These are phyloP conservation scores for Fusarium annulatum DNA, from an alignment of 2,329 filamentous ascomycete genomes.

Conservation along the genomic window DNA sequence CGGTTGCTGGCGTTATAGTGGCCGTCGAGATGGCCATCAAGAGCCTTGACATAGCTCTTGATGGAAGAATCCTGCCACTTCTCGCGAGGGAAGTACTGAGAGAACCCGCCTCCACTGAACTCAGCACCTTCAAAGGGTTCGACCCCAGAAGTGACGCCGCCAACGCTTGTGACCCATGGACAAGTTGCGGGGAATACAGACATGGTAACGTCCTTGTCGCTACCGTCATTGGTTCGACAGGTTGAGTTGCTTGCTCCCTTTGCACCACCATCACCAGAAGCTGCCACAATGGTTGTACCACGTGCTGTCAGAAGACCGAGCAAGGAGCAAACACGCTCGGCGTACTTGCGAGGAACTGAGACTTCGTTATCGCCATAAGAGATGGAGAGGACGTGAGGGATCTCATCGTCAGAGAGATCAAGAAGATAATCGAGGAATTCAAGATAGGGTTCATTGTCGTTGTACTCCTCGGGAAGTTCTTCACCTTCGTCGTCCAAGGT, in stretches of 20 bases:
- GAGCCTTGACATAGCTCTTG: constrained; percentile 51
- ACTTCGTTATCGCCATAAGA: constrained; percentile 70
- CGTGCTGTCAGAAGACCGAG: constrained; percentile 65
- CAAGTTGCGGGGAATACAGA: constrained; percentile 74
- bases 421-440: constrained; percentile 64
- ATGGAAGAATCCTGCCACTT: constrained; percentile 59
- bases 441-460: constrained; percentile 68
- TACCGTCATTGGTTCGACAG: constrained; percentile 70
- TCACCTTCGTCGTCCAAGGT: constrained; percentile 55
- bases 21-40: constrained; percentile 56
- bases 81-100: constrained; percentile 59
- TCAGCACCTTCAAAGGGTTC: constrained; percentile 55
- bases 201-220: constrained; percentile 64
- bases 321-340: constrained; percentile 62
- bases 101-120: constrained; percentile 66
- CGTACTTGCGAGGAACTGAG: constrained; percentile 63
- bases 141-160: constrained; percentile 61
- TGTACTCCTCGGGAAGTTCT: constrained; percentile 43
- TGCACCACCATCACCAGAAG: constrained; percentile 63
- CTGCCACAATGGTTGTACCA: constrained; percentile 62
- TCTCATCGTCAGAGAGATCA: constrained; percentile 52
- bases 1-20: constrained; percentile 60
- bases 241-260: constrained; percentile 58
- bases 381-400: constrained; percentile 68
- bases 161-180: constrained; percentile 75